Percentiles rank a stretch among this genome's conserved stretches.
Conservation (phyloP, 2,329 filamentous ascomycete species). For the Hymenoscyphus salicellus region DNA sequence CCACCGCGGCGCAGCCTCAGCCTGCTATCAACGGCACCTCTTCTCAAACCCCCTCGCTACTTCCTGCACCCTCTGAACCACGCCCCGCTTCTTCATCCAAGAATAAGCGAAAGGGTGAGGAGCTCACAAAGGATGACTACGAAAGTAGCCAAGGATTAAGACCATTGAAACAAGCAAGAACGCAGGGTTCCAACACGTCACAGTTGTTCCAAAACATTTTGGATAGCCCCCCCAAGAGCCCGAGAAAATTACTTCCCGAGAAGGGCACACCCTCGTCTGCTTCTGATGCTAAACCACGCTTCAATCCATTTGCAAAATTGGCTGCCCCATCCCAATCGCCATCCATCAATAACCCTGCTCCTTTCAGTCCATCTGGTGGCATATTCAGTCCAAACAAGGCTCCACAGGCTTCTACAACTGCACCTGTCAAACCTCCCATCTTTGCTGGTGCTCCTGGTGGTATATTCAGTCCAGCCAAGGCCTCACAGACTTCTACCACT, state of each 20-base stretch:
- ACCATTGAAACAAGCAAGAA: constrained; percentile 25
- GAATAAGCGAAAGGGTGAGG: constrained; percentile 35
- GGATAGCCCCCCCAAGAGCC: constrained; percentile 28
- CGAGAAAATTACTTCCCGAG: constrained; percentile 21
- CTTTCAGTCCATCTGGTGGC: background rate
- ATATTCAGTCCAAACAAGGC: background rate
- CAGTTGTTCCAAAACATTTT: constrained; percentile 35
- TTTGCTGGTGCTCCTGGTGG: constrained; percentile 2
- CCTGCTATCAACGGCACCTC: background rate
- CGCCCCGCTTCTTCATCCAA: constrained; percentile 19
- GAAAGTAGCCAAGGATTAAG: constrained; percentile 19
- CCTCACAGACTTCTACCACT: background rate
- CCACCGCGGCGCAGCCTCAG: background rate
- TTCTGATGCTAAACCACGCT: constrained; percentile 20
- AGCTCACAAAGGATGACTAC: constrained; percentile 30
- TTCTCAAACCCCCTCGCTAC: background rate
- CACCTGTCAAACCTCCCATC: constrained; percentile 3
- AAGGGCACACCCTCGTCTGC: constrained; percentile 18
- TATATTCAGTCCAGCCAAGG: background rate
- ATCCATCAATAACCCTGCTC: background rate
- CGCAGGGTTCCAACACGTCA: constrained; percentile 27
- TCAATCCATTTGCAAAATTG: constrained; percentile 32
- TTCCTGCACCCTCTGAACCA: constrained; percentile 9
- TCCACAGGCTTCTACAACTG: background rate
- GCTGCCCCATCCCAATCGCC: constrained; percentile 16